phyloP scores from a whole-genome alignment of 2,329 filamentous ascomycete species.

The Mycocentrospora acerina region DNA sequence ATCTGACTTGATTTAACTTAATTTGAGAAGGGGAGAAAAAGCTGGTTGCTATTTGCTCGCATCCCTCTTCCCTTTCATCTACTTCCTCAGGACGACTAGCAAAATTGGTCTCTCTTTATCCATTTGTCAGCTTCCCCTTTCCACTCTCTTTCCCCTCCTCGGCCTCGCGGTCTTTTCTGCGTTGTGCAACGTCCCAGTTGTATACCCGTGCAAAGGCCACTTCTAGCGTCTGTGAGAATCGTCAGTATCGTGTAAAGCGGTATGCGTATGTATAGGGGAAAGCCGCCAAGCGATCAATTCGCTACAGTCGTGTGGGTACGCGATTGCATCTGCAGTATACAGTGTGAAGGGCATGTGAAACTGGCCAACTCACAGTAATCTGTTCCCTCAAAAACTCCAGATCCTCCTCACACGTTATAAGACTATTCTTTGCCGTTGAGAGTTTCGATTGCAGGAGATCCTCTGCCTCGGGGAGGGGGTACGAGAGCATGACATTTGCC shows the following conservation, averaged over 20 bases:
- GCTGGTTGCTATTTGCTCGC: too few relatives aligned
- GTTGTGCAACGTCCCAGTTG: slow-evolving; percentile 97
- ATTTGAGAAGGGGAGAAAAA: too few relatives aligned
- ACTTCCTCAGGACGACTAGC: too few relatives aligned
- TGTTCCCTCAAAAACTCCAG: slow-evolving; percentile 93
- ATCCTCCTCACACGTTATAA: slow-evolving; percentile 93
- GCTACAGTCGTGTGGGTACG: too few relatives aligned
- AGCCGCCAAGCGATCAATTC: too few relatives aligned
- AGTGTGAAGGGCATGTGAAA: too few relatives aligned
- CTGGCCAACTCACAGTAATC: slow-evolving; percentile 68
- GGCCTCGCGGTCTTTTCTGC: slow-evolving; percentile 80
- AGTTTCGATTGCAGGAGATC: slow-evolving; percentile 76
- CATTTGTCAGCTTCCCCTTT: slow-evolving; percentile 29
- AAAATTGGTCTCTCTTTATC: too few relatives aligned
- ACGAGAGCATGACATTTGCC: slow-evolving; percentile 96
- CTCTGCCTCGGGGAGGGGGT: slow-evolving; percentile 86
- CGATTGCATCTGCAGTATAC: too few relatives aligned
- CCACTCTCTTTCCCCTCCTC: slow-evolving; percentile 49
- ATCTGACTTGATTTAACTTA: too few relatives aligned
- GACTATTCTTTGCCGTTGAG: slow-evolving; percentile 72
- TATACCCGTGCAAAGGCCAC: slow-evolving; percentile 97
- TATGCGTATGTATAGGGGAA: too few relatives aligned
- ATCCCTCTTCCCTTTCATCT: too few relatives aligned
- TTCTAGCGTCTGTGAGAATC: slow-evolving; percentile 98
- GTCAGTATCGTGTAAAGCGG: too few relatives aligned